Base-by-base conservation (phyloP, 805 yeast genomes). In the Schizosaccharomyces cryophilus region DNA sequence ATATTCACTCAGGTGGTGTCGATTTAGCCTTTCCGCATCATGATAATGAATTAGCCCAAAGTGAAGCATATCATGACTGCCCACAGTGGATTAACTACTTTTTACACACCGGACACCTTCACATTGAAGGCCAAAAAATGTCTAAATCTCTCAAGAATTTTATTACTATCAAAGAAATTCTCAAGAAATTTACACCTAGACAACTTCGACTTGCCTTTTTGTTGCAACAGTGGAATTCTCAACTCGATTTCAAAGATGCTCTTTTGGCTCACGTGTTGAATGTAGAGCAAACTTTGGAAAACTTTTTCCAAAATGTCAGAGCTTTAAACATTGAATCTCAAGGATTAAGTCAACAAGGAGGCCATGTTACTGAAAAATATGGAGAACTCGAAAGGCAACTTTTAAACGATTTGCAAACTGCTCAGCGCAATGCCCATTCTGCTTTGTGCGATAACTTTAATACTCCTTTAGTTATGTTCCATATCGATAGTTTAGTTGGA, bases 1-100 rank as follows among this genome's bases (percentile, higher is more conserved):
- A 93, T 72, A 87, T 93, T 66, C 98, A 93, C 70, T 83, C 95
- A 19, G 98, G 98, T 62, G 98, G 98, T 65, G 81, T 93, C 61
- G 98, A 93, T 73, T 78, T 93, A 68, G 96, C 97, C 24, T 93
- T 93, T 75, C 99, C 99, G 2, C 99, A 93, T 71, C 99, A 93
- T 73, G 99, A 93, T 72, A 93, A 93, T 69, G 99, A 93, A 74
- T 76, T 93, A 65, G 99, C 99, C 1, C 99, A 93, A 75, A 79
- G 89, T 31, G 99, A 93, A 72, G 97, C 97, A 5, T 84, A 82
- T 71, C 90, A 77, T 71, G 88, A 86, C 69, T 83, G 85, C 72
- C 73, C 80, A 60, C 98, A 93, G 73, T 93, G 99, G 99, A 87
- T 93, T 61, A 90, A 93, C 72, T 93, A 93, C 70, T 93, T 93